These are phyloP conservation scores for Populus hybrid DNA, from an alignment of 441 rosid species.

Conservation along the genomic window DNA sequence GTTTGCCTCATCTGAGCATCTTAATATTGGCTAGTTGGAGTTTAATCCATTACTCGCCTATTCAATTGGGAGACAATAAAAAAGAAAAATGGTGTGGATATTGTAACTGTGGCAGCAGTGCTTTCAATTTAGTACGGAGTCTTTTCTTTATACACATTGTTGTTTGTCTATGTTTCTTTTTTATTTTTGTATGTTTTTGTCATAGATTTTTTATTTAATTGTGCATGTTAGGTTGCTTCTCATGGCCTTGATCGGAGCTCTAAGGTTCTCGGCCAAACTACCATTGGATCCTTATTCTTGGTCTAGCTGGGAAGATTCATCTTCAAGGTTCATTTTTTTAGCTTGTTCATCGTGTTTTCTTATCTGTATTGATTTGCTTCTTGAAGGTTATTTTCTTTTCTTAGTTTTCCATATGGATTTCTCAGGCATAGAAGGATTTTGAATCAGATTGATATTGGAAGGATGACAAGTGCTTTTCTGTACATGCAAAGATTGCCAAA, in stretches of 20 bases:
- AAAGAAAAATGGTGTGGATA: background rate
- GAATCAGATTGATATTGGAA: constrained; percentile 8
- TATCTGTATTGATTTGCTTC: background rate
- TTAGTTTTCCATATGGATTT: background rate
- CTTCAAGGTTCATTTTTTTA: background rate
- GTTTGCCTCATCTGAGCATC: background rate
- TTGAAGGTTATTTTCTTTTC: background rate
- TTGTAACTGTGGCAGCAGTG: background rate
- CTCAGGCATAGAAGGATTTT: constrained; percentile 2
- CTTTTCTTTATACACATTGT: background rate
- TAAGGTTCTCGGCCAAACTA: constrained; percentile 74
- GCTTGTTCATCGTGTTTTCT: background rate
- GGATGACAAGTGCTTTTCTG: constrained; percentile 3
- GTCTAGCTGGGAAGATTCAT: constrained; percentile 29
- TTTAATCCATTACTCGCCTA: background rate
- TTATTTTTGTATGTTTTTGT: background rate
- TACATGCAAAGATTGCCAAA: constrained; percentile 17
- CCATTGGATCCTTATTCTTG: constrained; percentile 49
- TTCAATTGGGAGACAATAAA: background rate
- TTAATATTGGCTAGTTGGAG: background rate
- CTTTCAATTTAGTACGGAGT: background rate
- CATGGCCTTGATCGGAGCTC: constrained; percentile 89
- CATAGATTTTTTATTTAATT: background rate
- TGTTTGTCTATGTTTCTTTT: background rate
- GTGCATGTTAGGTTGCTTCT: constrained; percentile 70